Evolutionary conservation across 1,139 yeast species (phyloP), one percentile per base, ranked within the genome.

Genomic region (Yamadazyma blattariae): DNA sequence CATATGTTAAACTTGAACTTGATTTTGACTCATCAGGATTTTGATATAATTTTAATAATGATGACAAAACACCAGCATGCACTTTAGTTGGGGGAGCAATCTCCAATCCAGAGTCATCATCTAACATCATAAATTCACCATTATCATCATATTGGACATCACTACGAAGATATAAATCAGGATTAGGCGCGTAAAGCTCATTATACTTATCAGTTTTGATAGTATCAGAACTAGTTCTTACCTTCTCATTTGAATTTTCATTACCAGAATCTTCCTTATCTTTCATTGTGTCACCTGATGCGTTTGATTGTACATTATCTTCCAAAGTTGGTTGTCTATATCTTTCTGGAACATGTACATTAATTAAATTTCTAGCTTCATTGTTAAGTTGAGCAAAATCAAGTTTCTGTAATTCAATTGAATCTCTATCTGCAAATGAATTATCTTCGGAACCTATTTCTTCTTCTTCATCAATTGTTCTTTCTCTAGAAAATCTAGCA

Each of bases 31-130:
- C 44, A 9, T 58, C 66, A n/a, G 57, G 52, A 38, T 62, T 57
- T 41, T 76, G 81, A 49, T 87, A 86, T 36, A 88, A 67, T 46
- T 79, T 75, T 42, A 88, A 66, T 42, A 88, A 65, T 2, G 90
- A 78, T 0, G 95, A 85, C 24, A 88, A 69, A 13, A 88, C 90
- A 52, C 96, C 96, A 19, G 88, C 87, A 45, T 82, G 82, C 6
- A 86, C 88, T 35, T 74, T 76, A 29, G 71, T 64, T 0, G 95
- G 95, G 0, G 90, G 89, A 0, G 87, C 79, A 7, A 85, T 67
- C 39, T 66, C 59, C 4, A 50, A 59, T 36, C 75, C 84, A 15
- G 71, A 77, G 27, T 76, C 67, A 32, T 60, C 66, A 25, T 59
- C 64, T 18, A 66, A 51, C 45, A 63, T 47, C 43, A 63, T 45